phyloP scores from a whole-genome alignment of 1,284 basidiomycete genomes.

The Singerocomus rubriflavus region DNA sequence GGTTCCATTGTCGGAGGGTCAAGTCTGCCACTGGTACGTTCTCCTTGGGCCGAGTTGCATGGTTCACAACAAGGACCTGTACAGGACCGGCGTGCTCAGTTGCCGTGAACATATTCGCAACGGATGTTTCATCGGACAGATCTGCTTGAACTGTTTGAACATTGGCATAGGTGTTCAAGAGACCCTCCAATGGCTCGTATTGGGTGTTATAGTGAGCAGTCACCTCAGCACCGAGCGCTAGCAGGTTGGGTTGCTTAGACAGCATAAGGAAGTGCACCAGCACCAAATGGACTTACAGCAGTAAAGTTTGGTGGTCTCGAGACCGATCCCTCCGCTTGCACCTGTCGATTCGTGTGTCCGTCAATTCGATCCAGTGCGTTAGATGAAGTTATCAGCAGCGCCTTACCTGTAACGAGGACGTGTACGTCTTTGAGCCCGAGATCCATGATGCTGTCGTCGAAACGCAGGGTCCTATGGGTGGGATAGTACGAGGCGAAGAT shows the following conservation, averaged over 20 bases:
- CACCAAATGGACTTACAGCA: slow-evolving; percentile 39
- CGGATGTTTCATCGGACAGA: slow-evolving; percentile 54
- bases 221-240: slow-evolving; percentile 68
- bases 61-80: slow-evolving; percentile 62
- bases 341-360: slow-evolving; percentile 36
- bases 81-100: slow-evolving; percentile 42
- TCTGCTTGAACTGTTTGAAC: slow-evolving; percentile 52
- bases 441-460: slow-evolving; percentile 30
- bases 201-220: slow-evolving; percentile 72
- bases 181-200: slow-evolving; percentile 41
- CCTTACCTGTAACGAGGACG: slow-evolving; percentile 40
- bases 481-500: background rate
- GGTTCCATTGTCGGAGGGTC: slow-evolving; percentile 63
- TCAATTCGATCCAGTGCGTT: background rate
- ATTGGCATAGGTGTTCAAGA: slow-evolving; percentile 38
- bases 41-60: slow-evolving; percentile 52
- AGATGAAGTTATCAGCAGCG: background rate
- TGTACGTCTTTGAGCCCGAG: slow-evolving; percentile 37
- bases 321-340: slow-evolving; percentile 66
- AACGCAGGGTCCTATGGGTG: background rate
- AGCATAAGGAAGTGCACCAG: background rate
- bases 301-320: slow-evolving; percentile 53
- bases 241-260: background rate
- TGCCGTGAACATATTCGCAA: slow-evolving; percentile 42
- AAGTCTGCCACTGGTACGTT: slow-evolving; percentile 55